A percentile compares a stretch with the other conserved stretches of the same genome.
Conservation (phyloP, 1,139 yeast species). For the Nakaseomyces uthaithaninus region DNA sequence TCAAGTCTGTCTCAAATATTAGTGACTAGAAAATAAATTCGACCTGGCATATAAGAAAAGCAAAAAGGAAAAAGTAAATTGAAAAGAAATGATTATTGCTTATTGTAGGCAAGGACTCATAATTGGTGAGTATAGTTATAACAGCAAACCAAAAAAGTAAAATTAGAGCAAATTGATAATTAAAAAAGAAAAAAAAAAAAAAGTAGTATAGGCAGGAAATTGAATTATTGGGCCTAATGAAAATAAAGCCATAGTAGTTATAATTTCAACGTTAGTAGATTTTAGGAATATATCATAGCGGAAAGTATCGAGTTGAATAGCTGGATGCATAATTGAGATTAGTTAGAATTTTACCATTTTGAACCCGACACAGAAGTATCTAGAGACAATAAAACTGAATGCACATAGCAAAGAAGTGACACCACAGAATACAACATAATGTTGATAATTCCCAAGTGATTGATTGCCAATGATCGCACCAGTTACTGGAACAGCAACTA, state of each 20-base stretch:
- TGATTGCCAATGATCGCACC: constrained; percentile 40
- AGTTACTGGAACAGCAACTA: constrained; percentile 46
- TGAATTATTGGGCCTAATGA: no score
- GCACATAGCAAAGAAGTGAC: constrained; percentile 17
- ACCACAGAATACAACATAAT: constrained; percentile 24
- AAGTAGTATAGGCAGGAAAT: neutral
- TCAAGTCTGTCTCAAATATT: no score
- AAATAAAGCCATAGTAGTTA: neutral
- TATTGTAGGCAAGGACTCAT: constrained; percentile 4
- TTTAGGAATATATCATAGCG: constrained; percentile 4
- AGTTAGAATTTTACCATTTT: constrained; percentile 17
- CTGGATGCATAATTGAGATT: no score
- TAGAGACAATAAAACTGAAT: constrained; percentile 19
- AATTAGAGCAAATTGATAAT: neutral
- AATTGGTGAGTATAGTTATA: constrained; percentile 3
- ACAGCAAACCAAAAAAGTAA: neutral
- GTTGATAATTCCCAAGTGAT: constrained; percentile 16
- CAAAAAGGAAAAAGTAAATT: neutral
- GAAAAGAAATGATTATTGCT: neutral
- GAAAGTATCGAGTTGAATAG: neutral
- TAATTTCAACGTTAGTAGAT: neutral
- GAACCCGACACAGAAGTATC: constrained; percentile 22
- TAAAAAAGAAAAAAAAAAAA: neutral
- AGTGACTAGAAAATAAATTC: no score
- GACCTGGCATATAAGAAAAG: no score